A percentile compares a stretch with the other conserved stretches of the same genome.
Evolutionary conservation across 768 basidiomycete genomes (phyloP).

Genomic region (Sarcomyxa edulis): DNA sequence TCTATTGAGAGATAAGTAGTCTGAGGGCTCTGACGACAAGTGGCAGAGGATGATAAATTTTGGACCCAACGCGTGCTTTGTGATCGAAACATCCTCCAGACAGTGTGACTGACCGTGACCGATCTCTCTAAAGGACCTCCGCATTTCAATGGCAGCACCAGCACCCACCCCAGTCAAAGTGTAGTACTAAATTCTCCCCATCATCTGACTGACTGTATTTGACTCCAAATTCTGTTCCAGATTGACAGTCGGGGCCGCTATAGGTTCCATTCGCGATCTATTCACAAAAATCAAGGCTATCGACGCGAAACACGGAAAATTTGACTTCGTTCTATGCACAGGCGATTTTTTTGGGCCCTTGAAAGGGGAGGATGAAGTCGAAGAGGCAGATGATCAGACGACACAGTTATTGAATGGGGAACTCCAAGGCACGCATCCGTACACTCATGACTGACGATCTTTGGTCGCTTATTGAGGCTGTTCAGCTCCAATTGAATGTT

Average conservation of each 20-base stretch:
- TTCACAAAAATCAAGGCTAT: slow-evolving; percentile 79
- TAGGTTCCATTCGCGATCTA: slow-evolving; percentile 68
- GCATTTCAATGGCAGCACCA: too few relatives aligned
- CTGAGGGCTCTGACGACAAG: too few relatives aligned
- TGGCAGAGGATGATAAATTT: too few relatives aligned
- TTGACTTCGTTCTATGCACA: slow-evolving; percentile 74
- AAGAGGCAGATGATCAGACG: slow-evolving; percentile 45
- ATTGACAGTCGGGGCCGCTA: slow-evolving; percentile 76
- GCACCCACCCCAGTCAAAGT: slow-evolving; percentile 30
- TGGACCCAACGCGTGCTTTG: too few relatives aligned
- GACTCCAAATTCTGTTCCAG: slow-evolving; percentile 17
- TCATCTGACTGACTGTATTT: neutral
- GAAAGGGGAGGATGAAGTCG: slow-evolving; percentile 23
- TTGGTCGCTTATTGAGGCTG: slow-evolving; percentile 8
- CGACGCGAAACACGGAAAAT: slow-evolving; percentile 90
- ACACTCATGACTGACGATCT: slow-evolving; percentile 8
- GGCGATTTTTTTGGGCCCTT: slow-evolving; percentile 82
- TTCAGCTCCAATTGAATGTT: slow-evolving; percentile 82
- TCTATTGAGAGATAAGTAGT: too few relatives aligned
- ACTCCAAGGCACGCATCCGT: slow-evolving; percentile 48
- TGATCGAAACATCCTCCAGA: too few relatives aligned
- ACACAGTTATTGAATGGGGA: slow-evolving; percentile 58
- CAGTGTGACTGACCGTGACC: too few relatives aligned
- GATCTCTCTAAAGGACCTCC: too few relatives aligned
- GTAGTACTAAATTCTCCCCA: slow-evolving; percentile 12